Base-by-base conservation (phyloP, 768 basidiomycete species). In the Ephemerocybe angulata region DNA sequence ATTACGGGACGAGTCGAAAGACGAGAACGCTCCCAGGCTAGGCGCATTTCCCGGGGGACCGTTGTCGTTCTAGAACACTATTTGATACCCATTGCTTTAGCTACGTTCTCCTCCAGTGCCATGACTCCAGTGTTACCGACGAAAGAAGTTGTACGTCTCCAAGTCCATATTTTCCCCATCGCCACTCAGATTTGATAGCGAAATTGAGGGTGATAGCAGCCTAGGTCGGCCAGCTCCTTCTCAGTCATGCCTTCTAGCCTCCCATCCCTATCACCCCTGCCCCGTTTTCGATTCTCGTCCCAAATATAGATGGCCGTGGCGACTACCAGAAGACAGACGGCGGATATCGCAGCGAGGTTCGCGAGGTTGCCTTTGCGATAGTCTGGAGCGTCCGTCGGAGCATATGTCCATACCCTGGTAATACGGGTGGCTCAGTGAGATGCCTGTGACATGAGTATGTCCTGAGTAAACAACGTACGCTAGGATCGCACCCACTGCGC, bases 201-300 rank as follows among this genome's bases (percentile, higher is more conserved):
- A 62, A 76, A 80, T 5, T 62, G 58, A 10, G 78, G 78, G 64
- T 80, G 77, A n/a, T 70, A 60, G 58, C 76, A 75, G 1, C 78
- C 77, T 46, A 80, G 58, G 42, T 74, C 59, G 50, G 70, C 67
- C 17, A 75, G 62, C 54, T 78, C 72, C 37, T 72, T 62, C 28
- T 53, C 52, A 0, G 67, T 70, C 60, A 72, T 76, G 1, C 73
- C 73, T 33, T 70, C 65, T 24, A 79, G 47, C 28, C 76, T 69
- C 57, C 71, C 59, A 54, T 79, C 71, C 38, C 77, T 66, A 44
- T 73, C 72, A 11, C 77, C 77, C 42, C 72, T 68, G 41, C 68
- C 70, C 4, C 77, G 73, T 58, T 74, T 76, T 17, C 54, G 62
- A 54, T 80, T 80, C 58, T 80, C 77, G 65, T 63, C 63, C 3